Evolutionary conservation across 441 rosid genomes (phyloP), one percentile per base, ranked within the genome.

Genomic region (Euphorbia schlechtendalii): DNA sequence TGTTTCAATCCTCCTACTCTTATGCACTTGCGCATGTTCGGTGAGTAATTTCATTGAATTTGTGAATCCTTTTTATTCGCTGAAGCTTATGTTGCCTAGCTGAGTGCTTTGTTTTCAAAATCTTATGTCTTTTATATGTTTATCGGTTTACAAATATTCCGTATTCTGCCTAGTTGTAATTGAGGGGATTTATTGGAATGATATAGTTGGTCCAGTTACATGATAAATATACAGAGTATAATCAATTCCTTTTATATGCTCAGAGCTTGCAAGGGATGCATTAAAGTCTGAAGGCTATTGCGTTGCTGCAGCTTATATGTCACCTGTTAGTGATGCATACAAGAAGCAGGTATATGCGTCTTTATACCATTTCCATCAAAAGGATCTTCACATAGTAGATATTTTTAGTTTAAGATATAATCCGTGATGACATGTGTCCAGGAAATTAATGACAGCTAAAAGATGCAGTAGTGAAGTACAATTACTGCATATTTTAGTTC

Each of bases 1-100:
- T 85, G 96, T 74, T 94, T 94, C 88, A 94, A 86, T 78, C 99
- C 99, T 77, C 98, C 98, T 3, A 94, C 98, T 66, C 82, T 77
- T 70, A 94, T 94, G n/a, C 98, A 89, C 78, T 70, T 89, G 73
- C 96, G 96, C 63, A 77, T 94, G 84, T 79, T 82, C 60, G 83
- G 86, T 81, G 58, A 68, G 69, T 64, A 64, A 3, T 32, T 34
- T 41, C 8, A 51, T 51, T 5, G 55, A 62, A 20, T 5, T 24
- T 52, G 34, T 24, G 25, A n/a, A 45, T 32, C 13, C 18, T 34
- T 48, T 4, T 25, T 14, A 61, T 61, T 61, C 45, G 53, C 10
- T 9, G 22, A 27, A 17, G 28, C 32, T 24, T 21, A 9, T 22
- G 28, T 24, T 24, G 30, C 22, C 11, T 17, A 17, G 9, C 55